Evolutionary conservation across 352 stramenopile genomes (phyloP).

Genomic region (Globisporangium iwayamae): DNA sequence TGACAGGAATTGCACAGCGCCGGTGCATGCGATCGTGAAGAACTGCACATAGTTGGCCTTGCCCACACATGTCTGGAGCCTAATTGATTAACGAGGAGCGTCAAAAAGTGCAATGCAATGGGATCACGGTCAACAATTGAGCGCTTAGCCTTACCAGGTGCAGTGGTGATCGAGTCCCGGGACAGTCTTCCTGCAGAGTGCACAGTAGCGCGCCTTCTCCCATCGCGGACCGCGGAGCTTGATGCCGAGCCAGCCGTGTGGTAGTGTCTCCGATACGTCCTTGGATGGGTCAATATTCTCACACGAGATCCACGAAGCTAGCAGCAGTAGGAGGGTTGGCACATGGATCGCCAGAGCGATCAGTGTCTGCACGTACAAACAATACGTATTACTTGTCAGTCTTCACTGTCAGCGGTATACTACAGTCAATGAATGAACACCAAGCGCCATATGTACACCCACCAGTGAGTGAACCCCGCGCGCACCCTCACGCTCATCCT

Average conservation of each 20-base stretch:
- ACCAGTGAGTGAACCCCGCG: constrained; percentile 17
- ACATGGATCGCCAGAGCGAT: constrained; percentile 52
- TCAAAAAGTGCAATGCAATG: not conserved
- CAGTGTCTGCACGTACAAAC: constrained; percentile 31
- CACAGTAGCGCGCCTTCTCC: constrained; percentile 81
- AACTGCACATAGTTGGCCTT: constrained; percentile 86
- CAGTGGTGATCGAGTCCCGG: constrained; percentile 85
- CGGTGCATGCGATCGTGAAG: constrained; percentile 72
- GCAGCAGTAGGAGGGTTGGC: constrained; percentile 39
- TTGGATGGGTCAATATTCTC: constrained; percentile 62
- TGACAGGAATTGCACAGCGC: constrained; percentile 59
- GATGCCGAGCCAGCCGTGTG: constrained; percentile 67
- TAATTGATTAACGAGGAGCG: constrained; percentile 12
- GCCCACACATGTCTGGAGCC: constrained; percentile 83
- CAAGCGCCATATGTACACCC: not conserved
- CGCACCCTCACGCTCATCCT: constrained; percentile 3
- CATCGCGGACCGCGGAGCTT: constrained; percentile 62
- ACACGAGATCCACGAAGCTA: constrained; percentile 66
- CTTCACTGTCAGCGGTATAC: not conserved
- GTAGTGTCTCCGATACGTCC: constrained; percentile 29
- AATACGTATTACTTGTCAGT: constrained; percentile 9
- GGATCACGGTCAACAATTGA: not conserved
- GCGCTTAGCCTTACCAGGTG: constrained; percentile 47
- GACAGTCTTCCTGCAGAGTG: constrained; percentile 72
- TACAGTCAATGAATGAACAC: not conserved